phyloP scores from a whole-genome alignment of 2,329 filamentous ascomycete species.

The Magnaporthiopsis incrustans region DNA sequence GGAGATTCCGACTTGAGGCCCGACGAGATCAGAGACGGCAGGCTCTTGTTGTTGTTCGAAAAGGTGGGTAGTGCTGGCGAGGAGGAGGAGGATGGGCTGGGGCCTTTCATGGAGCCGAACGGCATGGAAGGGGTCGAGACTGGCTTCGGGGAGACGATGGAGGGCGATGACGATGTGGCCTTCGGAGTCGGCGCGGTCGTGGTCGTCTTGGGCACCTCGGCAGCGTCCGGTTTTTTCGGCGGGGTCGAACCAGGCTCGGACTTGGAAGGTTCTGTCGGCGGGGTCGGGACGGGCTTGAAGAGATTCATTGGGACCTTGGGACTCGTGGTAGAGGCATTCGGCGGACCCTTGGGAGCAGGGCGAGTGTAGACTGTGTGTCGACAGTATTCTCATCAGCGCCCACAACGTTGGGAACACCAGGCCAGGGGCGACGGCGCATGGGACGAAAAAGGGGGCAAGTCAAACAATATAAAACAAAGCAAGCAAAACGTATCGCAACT shows the following conservation, averaged over 20 bases:
- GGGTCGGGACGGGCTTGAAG: constrained; percentile 3
- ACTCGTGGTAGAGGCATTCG: constrained; percentile 2
- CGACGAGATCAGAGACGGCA: constrained; percentile 17
- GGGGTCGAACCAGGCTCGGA: constrained; percentile 12
- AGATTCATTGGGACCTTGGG: constrained; percentile 6
- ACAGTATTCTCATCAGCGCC: not conserved
- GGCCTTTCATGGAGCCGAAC: constrained; percentile 32
- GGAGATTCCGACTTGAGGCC: constrained; percentile 24
- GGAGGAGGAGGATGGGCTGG: constrained; percentile 16
- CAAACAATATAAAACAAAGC: not conserved
- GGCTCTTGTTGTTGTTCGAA: constrained; percentile 17
- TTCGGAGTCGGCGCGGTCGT: constrained; percentile 18
- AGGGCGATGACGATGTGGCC: constrained; percentile 21
- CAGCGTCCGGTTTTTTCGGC: not conserved
- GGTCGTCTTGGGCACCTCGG: not conserved
- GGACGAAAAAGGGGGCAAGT: not conserved
- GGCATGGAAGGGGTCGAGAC: constrained; percentile 29
- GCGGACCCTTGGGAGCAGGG: constrained; percentile 37
- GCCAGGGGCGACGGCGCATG: not conserved
- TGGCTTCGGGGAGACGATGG: constrained; percentile 10
- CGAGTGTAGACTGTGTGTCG: constrained; percentile 49
- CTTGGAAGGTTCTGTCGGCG: constrained; percentile 15
- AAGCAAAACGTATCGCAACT: constrained; percentile 17
- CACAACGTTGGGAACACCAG: not conserved
- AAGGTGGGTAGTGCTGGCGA: constrained; percentile 13